Evolutionary conservation across 305 asterid genomes (phyloP).

Genomic region (Fraxinus floribunda): DNA sequence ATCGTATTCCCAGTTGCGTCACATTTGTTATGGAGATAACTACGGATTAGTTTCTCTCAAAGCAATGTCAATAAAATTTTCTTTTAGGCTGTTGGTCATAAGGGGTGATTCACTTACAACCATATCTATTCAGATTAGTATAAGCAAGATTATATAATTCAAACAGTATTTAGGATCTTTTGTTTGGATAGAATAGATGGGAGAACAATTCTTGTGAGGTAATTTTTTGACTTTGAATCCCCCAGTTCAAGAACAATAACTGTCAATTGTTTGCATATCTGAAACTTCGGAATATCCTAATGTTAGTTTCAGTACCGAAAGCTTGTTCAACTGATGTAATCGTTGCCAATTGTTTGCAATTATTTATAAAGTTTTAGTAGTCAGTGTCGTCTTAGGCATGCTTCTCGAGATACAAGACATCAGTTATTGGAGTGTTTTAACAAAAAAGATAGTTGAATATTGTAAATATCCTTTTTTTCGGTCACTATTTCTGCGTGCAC

Average conservation of each 20-base stretch:
- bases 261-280: background rate
- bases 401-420: background rate
- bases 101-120: background rate
- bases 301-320: background rate
- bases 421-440: background rate
- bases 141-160: background rate
- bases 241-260: background rate
- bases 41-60: background rate
- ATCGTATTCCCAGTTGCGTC: background rate
- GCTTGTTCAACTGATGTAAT: background rate
- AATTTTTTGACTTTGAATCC: background rate
- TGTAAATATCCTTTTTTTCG: background rate
- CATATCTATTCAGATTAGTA: background rate
- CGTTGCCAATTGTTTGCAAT: background rate
- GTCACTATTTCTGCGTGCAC: background rate
- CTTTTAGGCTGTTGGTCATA: background rate
- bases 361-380: background rate
- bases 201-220: background rate
- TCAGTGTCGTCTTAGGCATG: background rate
- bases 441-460: background rate
- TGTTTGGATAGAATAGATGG: background rate
- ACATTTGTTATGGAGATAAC: background rate
- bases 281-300: background rate
- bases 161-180: background rate
- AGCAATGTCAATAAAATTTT: background rate